Evolutionary conservation across 148 eudicot genomes (phyloP).

Genomic region (Vaccinium macrocarpon): DNA sequence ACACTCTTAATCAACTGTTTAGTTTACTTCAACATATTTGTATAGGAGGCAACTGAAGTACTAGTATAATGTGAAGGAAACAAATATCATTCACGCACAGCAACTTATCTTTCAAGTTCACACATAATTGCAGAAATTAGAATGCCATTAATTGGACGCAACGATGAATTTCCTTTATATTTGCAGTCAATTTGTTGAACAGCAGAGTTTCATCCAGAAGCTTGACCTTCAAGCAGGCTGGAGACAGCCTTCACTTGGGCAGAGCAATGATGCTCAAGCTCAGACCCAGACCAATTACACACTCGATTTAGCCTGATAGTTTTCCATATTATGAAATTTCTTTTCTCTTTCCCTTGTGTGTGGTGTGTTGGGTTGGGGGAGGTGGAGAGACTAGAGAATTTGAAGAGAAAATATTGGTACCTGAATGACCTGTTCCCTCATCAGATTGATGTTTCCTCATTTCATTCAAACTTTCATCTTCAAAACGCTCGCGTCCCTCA

Average conservation of each 20-base stretch:
- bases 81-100: background rate
- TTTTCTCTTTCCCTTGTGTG: background rate
- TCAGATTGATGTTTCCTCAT: conserved; percentile 29
- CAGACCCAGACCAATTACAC: background rate
- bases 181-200: background rate
- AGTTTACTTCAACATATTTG: background rate
- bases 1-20: background rate
- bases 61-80: background rate
- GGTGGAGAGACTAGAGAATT: background rate
- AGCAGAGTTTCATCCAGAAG: background rate
- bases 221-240: background rate
- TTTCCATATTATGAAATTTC: background rate
- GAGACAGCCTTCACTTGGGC: conserved; percentile 9
- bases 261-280: conserved; percentile 3
- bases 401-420: conserved; percentile 1
- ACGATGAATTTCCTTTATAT: conserved; percentile 1
- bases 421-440: conserved; percentile 24
- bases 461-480: conserved; percentile 70
- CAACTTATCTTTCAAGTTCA: conserved; percentile 3
- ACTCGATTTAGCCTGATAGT: background rate
- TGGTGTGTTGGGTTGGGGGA: background rate
- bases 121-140: background rate
- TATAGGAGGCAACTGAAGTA: background rate
- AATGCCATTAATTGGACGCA: background rate
- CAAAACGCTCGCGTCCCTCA: conserved; percentile 96